Percentiles rank a stretch among this genome's conserved stretches.
Conservation (phyloP, 2,329 filamentous ascomycete species). For the Colletotrichum liriopes region DNA sequence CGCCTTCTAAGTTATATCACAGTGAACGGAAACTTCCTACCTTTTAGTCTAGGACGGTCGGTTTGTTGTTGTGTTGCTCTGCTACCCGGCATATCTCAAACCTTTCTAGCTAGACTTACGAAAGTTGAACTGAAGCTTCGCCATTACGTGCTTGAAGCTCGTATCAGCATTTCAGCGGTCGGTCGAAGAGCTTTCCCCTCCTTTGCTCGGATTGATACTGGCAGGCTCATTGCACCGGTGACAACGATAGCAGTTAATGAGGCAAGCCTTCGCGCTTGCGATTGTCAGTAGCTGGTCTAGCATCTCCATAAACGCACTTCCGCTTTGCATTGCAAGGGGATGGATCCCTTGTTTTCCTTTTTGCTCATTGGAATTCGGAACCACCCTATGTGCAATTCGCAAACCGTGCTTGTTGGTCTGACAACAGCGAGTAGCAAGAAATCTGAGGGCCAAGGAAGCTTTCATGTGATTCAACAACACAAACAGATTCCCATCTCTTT, state of each 20-base stretch:
- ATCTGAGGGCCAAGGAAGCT: not conserved
- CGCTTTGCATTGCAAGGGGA: not conserved
- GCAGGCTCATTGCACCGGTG: not conserved
- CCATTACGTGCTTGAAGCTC: not conserved
- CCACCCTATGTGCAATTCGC: not conserved
- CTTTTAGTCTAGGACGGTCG: not conserved
- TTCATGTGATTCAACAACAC: slow-evolving; percentile 33
- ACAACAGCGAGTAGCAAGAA: slow-evolving; percentile 3
- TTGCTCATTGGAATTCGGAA: not conserved
- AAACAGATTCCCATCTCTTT: slow-evolving; percentile 4
- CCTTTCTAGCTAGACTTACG: not conserved
- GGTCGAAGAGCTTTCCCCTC: not conserved
- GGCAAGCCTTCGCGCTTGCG: not conserved
- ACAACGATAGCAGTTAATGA: too few relatives aligned
- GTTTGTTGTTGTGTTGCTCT: not conserved
- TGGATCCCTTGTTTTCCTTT: not conserved
- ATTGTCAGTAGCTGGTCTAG: not conserved
- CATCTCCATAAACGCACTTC: not conserved
- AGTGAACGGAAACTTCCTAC: not conserved
- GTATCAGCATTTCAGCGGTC: not conserved
- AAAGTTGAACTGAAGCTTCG: not conserved
- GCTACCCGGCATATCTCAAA: not conserved
- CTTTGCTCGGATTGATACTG: not conserved
- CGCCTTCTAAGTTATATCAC: not conserved
- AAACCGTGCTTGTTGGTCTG: slow-evolving; percentile 6